Base-by-base conservation (phyloP, 179 eudicot species). In the Dionaea muscipula region DNA sequence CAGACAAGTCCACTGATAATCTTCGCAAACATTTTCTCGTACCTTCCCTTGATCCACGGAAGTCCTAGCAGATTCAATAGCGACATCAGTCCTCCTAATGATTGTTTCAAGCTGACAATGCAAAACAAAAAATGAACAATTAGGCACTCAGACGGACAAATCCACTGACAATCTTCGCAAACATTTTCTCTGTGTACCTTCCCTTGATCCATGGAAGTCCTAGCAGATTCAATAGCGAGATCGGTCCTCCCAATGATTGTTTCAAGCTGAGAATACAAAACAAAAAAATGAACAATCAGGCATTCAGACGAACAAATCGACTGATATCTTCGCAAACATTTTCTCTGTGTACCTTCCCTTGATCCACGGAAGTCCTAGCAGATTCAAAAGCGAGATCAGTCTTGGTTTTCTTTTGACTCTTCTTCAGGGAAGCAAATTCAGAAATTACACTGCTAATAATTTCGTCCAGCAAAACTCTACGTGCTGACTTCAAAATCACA, bases 401-500 rank as follows among this genome's bases (percentile, higher is more conserved):
- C 69, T 69, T 77, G 21, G 40, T 46, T 53, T 73, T 78, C 71
- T 72, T 78, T 44, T 69, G 55, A 68, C 65, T 67, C 75, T 81
- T 91, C 81, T 82, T 91, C 48, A 31, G 43, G 59, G 83, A 67
- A 57, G 57, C 43, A 61, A 55, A 76, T 44, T 88, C 93, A 19
- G 76, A 65, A 47, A 84, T 81, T 55, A 77, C 71, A 65, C 61
- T 68, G 60, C 84, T 78, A 48, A 88, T 79, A 51, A 91, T 75
- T 75, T 84, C 98, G 67, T 87, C 96, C 48, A 87, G 74, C 65
- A 87, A 56, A 57, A 75, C 72, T 51, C 77, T 75, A 37, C 86
- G 91, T 56, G 96, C 80, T 33, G 93, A 72, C 78, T 79, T 91
- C 85, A 88, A 78, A 47, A 91, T 78, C 47, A 75, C 89, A 47